Percentiles rank a stretch among this genome's conserved stretches.
Evolutionary conservation across 768 basidiomycete species (phyloP).

Genomic region (Trametes sanguinea): DNA sequence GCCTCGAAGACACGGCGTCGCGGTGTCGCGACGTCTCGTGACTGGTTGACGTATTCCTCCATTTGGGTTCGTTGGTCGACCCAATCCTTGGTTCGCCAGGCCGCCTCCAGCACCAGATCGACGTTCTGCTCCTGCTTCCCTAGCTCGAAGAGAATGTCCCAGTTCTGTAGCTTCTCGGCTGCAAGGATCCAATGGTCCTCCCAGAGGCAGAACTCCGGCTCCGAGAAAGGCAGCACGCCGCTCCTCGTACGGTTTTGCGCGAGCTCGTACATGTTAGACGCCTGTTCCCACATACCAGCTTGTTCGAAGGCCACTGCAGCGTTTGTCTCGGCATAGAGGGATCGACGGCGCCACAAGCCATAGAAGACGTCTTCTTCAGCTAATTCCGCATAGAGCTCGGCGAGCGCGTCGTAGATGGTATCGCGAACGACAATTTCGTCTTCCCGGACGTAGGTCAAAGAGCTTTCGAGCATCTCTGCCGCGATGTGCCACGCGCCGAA

Average conservation of each 20-base stretch:
- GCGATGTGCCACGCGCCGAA: slow-evolving; percentile 95
- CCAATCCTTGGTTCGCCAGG: slow-evolving; percentile 96
- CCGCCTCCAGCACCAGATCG: slow-evolving; percentile 91
- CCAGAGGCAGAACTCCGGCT: slow-evolving; percentile 96
- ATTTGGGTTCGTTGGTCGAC: slow-evolving; percentile 33
- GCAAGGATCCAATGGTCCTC: slow-evolving; percentile 99
- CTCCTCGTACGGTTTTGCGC: slow-evolving; percentile 85
- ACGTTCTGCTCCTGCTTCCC: slow-evolving; percentile 87
- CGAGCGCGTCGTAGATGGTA: slow-evolving; percentile 84
- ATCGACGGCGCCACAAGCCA: slow-evolving; percentile 90
- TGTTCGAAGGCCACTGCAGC: slow-evolving; percentile 89
- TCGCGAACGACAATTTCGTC: slow-evolving; percentile 82
- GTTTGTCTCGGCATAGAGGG: slow-evolving; percentile 88
- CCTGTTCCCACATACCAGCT: slow-evolving; percentile 96
- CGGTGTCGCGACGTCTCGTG: slow-evolving; percentile 89
- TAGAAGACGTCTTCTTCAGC: slow-evolving; percentile 98
- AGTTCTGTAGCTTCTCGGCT: slow-evolving; percentile 95
- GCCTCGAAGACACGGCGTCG: slow-evolving; percentile 98
- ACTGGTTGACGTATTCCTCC: slow-evolving; percentile 72
- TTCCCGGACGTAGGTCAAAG: slow-evolving; percentile 78
- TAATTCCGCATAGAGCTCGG: slow-evolving; percentile 94
- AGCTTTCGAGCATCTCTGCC: slow-evolving; percentile 79
- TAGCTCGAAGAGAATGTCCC: slow-evolving; percentile 93
- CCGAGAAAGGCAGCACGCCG: slow-evolving; percentile 85
- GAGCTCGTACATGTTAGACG: slow-evolving; percentile 82